A percentile compares a stretch with the other conserved stretches of the same genome.
Conservation (phyloP, 805 yeast species). For the Candida michaelii region DNA sequence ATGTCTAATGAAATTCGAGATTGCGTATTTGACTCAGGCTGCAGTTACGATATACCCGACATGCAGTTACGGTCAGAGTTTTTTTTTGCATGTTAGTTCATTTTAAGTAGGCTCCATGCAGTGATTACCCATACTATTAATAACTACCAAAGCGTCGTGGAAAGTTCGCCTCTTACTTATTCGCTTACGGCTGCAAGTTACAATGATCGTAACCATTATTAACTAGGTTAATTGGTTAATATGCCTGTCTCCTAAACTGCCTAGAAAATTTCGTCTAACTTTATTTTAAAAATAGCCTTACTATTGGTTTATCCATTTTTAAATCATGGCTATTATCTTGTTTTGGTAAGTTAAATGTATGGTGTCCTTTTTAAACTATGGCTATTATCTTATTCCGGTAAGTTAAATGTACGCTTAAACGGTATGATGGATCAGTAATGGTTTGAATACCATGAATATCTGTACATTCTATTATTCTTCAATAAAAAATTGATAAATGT, state of each 20-base stretch:
- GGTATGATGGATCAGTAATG: no score
- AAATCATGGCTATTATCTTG: no score
- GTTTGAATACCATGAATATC: no score
- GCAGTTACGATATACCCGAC: slow-evolving; percentile 3
- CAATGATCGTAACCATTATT: not conserved
- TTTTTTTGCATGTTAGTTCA: not conserved
- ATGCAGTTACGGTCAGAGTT: slow-evolving; percentile 2
- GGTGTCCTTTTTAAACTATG: no score
- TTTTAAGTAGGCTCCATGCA: not conserved
- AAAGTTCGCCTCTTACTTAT: not conserved
- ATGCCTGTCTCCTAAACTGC: not conserved
- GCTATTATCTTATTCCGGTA: no score
- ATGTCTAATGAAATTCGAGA: slow-evolving; percentile 3
- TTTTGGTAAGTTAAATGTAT: no score
- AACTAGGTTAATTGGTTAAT: not conserved
- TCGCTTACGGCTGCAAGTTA: not conserved
- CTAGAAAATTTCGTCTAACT: slow-evolving; percentile 2
- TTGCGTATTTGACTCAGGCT: not conserved
- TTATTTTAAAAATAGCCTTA: slow-evolving; percentile 2
- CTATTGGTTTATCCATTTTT: not conserved
- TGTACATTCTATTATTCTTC: no score
- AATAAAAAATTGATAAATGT: no score
- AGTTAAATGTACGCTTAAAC: no score
- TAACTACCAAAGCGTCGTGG: not conserved
- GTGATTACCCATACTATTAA: not conserved